Evolutionary conservation across 1,284 basidiomycete species (phyloP), one percentile per base, ranked within the genome.

Genomic region (Taiwanofungus camphoratus): DNA sequence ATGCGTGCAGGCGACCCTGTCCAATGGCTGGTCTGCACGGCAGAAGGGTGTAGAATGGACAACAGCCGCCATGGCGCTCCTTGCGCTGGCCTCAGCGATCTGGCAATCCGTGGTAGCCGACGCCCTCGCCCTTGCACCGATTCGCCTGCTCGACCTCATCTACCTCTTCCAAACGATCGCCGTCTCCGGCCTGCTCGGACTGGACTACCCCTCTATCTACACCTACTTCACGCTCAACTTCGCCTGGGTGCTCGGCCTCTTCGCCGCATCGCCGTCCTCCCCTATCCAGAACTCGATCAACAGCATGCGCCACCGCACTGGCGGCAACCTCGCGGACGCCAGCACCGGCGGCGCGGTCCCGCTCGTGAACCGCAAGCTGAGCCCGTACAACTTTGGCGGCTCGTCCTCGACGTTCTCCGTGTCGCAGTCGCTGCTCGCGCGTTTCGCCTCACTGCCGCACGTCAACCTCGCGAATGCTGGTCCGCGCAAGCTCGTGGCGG

Each of bases 1-100:
- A 0, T 99, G 94, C 55, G 74, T 98, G 3, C 92, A 95, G 62
- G 80, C 92, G 6, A 95, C 92, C 1, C 70, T 98, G 3, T 83
- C 88, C 16, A 99, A 98, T 59, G 93, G 94, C 8, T 85, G 84
- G 77, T 89, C 91, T 1, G 77, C 82, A 0, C 77, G 79, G 46
- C 87, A 90, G 61, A 60, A 66, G 3, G 79, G 76, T 2, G 92
- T 92, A 11, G 75, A 81, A 55, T 95, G 89, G 87, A 72, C 76
- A 0, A 83, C 86, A 4, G 87, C 77, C 19, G 81, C 72, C 18
- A 63, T 95, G 40, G 78, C 82, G 2, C 61, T 94, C 29, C 70
- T 82, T 4, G 77, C 85, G 1, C 68, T 90, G 32, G 56, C 87
- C 22, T 75, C 81, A 21, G 83, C 86, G 1, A 58, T 86, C 27